Conservation (phyloP, 768 basidiomycete genomes). For the Clavaria fumosa region DNA sequence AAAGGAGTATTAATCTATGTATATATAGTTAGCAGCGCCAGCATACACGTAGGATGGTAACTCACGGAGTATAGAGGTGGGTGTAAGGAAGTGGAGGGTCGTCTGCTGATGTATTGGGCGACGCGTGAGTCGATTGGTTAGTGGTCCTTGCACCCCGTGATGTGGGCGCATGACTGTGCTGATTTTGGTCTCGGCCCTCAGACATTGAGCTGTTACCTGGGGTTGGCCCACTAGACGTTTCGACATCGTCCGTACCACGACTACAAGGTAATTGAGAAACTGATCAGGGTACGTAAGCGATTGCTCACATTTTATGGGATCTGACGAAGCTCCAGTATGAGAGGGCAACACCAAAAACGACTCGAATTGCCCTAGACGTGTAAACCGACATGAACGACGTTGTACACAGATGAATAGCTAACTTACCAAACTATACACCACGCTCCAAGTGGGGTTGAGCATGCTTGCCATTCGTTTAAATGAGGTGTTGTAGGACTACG, state of each 20-base stretch:
- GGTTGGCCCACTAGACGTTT: constrained; percentile 6
- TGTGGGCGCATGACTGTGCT: background rate
- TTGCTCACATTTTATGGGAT: constrained; percentile 16
- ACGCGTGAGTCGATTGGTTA: background rate
- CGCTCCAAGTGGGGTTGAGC: constrained; percentile 35
- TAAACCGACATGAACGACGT: no score
- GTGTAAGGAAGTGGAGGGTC: constrained; percentile 16
- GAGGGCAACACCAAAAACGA: constrained; percentile 27
- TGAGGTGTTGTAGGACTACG: constrained; percentile 25
- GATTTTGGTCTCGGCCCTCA: background rate
- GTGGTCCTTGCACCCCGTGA: background rate
- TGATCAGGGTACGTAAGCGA: constrained; percentile 11
- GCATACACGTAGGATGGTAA: constrained; percentile 10
- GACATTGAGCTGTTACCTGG: background rate
- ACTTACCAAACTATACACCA: constrained; percentile 49
- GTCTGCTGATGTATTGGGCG: constrained; percentile 8
- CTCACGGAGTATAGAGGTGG: constrained; percentile 26
- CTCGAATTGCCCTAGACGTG: constrained; percentile 33
- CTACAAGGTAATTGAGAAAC: constrained; percentile 5
- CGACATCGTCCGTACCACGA: constrained; percentile 4
- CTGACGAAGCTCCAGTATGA: constrained; percentile 35
- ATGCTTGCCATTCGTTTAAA: constrained; percentile 35
- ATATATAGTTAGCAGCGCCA: constrained; percentile 9
- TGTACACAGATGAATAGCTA: no score
- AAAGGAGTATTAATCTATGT: constrained; percentile 42